Evolutionary conservation across 2,329 filamentous ascomycete species (phyloP), one percentile per base, ranked within the genome.

Genomic region (Venturiaceae sp.): DNA sequence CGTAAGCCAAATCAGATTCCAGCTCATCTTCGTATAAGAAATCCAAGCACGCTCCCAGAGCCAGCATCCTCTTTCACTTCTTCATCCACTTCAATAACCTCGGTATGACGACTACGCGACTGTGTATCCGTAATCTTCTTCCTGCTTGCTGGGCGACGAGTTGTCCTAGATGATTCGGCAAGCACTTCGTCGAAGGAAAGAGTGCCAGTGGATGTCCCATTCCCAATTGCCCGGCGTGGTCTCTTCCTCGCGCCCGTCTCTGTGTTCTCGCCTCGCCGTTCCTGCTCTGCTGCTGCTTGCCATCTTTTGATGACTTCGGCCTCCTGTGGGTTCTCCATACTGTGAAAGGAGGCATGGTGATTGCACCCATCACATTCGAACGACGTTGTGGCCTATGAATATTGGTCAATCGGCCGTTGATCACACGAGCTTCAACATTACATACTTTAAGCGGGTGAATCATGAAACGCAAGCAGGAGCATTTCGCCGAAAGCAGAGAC

Each of bases 381-480:
- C 6, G 73, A 77, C 0, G 77, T 77, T 9, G 77, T 68, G 11
- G 74, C 73, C 75, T 72, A 55, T 7, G 30, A 9, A 37, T 56
- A 46, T 39, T 44, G 26, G 39, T 59, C 46, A 55, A 33, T 30
- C 33, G 14, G 11, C 2, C 19, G 72, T 44, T 59, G 9, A 33
- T 7, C 19, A 47, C 7, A 9, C 9, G 46, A 58, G 37, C 53
- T 47, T 16, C 11, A 23, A 50, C 28, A 21, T 23, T 11, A 54
- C 64, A 53, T 65, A 75, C 79, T 69, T 82, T 81, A 46, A 81
- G 70, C 0, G 80, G 80, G 66, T 82, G 80, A 6, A 80, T 67
- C 80, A 82, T 82, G 70, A 81, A 82, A 19, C 80, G 73, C 44
- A 80, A 67, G 64, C 80, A 82, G 4, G 79, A 71, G 62, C 80